Evolutionary conservation across 768 basidiomycete species (phyloP).

Genomic region (Termitomyces sp.): DNA sequence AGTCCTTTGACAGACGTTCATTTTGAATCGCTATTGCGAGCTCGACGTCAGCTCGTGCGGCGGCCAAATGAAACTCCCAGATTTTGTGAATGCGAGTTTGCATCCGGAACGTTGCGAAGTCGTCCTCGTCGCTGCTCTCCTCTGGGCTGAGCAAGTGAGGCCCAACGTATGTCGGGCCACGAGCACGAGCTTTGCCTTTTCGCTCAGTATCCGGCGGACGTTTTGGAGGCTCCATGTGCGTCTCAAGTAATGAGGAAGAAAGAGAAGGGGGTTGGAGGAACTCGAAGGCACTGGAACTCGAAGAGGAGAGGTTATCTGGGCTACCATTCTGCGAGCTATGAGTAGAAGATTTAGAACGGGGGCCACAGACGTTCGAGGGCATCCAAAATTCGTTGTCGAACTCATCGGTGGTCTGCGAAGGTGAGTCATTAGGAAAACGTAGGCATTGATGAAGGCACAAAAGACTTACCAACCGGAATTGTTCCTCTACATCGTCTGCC

Average conservation of each 20-base stretch:
- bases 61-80: conserved; percentile 43
- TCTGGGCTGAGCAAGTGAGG: conserved; percentile 26
- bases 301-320: conserved; percentile 15
- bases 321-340: conserved; percentile 21
- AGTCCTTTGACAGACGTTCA: conserved; percentile 28
- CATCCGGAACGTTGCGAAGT: conserved; percentile 41
- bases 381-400: conserved; percentile 25
- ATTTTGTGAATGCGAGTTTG: conserved; percentile 41
- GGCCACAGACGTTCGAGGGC: conserved; percentile 10
- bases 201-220: conserved; percentile 15
- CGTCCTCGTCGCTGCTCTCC: conserved; percentile 28
- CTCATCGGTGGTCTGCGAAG: conserved; percentile 19
- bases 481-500: conserved; percentile 19
- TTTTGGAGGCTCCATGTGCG: conserved; percentile 11
- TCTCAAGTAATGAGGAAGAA: conserved; percentile 1
- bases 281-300: conserved; percentile 18
- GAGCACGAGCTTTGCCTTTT: conserved; percentile 15
- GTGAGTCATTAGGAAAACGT: conserved; percentile 11
- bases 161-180: conserved; percentile 28
- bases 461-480: conserved; percentile 22
- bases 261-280: conserved; percentile 16
- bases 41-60: conserved; percentile 36
- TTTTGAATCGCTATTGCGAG: conserved; percentile 33
- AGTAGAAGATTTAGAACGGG: conserved; percentile 12
- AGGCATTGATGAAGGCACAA: conserved; percentile 3